phyloP scores from a whole-genome alignment of 441 rosid genomes.

The Gossypium davidsonii region DNA sequence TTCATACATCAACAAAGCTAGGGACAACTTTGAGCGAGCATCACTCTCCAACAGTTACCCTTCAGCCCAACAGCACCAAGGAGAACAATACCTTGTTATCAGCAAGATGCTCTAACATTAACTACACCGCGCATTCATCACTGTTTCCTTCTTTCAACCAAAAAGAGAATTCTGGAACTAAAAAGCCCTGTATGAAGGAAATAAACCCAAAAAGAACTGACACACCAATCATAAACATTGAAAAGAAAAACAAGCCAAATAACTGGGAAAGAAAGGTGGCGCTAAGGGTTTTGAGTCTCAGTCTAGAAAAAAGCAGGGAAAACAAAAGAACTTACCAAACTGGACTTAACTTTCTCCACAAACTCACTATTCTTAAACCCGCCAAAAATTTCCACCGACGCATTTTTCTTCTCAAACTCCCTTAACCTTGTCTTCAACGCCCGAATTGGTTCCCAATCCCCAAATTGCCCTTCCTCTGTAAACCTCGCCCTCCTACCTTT shows the following conservation, averaged over 20 bases:
- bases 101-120: neutral
- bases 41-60: neutral
- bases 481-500: slow-evolving; percentile 27
- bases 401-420: slow-evolving; percentile 72
- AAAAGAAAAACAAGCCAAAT: neutral
- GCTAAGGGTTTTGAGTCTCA: neutral
- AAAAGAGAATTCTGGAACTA: neutral
- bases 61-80: neutral
- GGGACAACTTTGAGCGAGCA: neutral
- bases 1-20: neutral
- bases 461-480: slow-evolving; percentile 43
- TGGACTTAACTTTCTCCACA: slow-evolving; percentile 74
- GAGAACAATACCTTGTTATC: neutral
- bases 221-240: neutral
- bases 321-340: slow-evolving; percentile 52
- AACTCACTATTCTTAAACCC: slow-evolving; percentile 66
- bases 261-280: neutral
- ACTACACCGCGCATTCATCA: neutral
- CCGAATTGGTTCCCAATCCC: slow-evolving; percentile 76
- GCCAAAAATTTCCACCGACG: slow-evolving; percentile 48
- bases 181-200: neutral
- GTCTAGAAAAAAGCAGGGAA: neutral
- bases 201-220: neutral
- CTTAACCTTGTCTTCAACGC: slow-evolving; percentile 53
- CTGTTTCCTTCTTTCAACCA: neutral